phyloP scores from a whole-genome alignment of 306 rosid species.

The Sesbania bispinosa region DNA sequence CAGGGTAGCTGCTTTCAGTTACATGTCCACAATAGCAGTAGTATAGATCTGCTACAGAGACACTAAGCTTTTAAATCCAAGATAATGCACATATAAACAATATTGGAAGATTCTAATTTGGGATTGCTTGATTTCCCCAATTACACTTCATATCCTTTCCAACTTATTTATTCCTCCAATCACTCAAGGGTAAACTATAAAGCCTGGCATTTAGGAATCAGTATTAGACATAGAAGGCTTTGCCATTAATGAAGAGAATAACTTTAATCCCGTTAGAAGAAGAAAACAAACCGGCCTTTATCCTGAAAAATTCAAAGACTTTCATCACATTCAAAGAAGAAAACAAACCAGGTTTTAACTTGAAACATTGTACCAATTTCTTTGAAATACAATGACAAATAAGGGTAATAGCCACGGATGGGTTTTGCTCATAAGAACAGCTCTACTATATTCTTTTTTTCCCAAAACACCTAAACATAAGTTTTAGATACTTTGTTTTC shows the following conservation, averaged over 20 bases:
- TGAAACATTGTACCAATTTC: not conserved
- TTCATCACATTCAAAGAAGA: not conserved
- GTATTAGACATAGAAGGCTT: not conserved
- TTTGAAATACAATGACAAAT: not conserved
- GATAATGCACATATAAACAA: too few relatives aligned
- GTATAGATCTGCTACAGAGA: too few relatives aligned
- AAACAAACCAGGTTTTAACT: not conserved
- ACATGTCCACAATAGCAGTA: too few relatives aligned
- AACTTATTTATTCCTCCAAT: not conserved
- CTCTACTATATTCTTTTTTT: not conserved
- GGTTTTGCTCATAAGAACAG: not conserved
- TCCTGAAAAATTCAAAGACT: constrained; percentile 1
- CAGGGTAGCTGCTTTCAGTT: not conserved
- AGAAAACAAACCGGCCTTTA: not conserved
- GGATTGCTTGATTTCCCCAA: not conserved
- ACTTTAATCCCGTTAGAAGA: not conserved
- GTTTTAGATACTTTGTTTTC: not conserved
- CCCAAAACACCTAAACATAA: not conserved
- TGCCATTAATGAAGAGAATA: not conserved
- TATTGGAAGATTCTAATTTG: too few relatives aligned
- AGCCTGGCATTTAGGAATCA: not conserved
- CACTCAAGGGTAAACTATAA: not conserved
- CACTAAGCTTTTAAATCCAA: too few relatives aligned
- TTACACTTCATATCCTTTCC: not conserved
- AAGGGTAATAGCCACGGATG: not conserved